Evolutionary conservation across 805 yeast genomes (phyloP).

Genomic region (Cyberlindnera amylophila): DNA sequence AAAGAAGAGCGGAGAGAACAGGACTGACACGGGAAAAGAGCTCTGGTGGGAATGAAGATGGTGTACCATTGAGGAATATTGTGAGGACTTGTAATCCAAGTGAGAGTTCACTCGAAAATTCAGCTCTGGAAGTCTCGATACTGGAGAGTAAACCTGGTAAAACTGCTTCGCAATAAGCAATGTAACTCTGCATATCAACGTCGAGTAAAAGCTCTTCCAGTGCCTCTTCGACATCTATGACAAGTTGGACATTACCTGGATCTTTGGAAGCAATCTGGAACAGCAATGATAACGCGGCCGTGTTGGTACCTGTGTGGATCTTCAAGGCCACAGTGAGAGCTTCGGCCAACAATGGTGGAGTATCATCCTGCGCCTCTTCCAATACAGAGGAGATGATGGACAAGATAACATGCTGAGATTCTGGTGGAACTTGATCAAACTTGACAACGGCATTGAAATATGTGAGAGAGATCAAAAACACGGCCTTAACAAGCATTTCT

Average conservation of each 20-base stretch:
- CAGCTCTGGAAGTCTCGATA: slow-evolving; percentile 31
- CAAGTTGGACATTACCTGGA: slow-evolving; percentile 68
- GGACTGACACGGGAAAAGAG: slow-evolving; percentile 44
- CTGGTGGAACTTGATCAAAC: slow-evolving; percentile 14
- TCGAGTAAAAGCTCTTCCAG: slow-evolving; percentile 53
- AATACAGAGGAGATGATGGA: slow-evolving; percentile 33
- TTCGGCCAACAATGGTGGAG: slow-evolving; percentile 71
- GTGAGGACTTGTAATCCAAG: slow-evolving; percentile 54
- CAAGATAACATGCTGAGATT: slow-evolving; percentile 29
- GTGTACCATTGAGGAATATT: slow-evolving; percentile 44
- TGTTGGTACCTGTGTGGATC: slow-evolving; percentile 32
- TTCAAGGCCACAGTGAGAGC: slow-evolving; percentile 56
- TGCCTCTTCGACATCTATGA: slow-evolving; percentile 65
- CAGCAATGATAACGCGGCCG: slow-evolving; percentile 47
- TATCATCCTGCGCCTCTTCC: slow-evolving; percentile 72
- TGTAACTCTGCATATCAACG: slow-evolving; percentile 42
- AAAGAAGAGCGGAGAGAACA: slow-evolving; percentile 29
- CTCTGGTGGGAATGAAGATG: slow-evolving; percentile 36
- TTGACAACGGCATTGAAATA: slow-evolving; percentile 41
- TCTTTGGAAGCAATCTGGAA: slow-evolving; percentile 66
- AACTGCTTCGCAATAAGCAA: slow-evolving; percentile 44
- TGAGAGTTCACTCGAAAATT: slow-evolving; percentile 58
- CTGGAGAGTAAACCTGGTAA: slow-evolving; percentile 48
- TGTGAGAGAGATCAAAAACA: slow-evolving; percentile 48
- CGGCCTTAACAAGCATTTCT: slow-evolving; percentile 30